Evolutionary conservation across 2,329 filamentous ascomycete species (phyloP), one percentile per base, ranked within the genome.

Genomic region (Colletotrichum chlorophyti): DNA sequence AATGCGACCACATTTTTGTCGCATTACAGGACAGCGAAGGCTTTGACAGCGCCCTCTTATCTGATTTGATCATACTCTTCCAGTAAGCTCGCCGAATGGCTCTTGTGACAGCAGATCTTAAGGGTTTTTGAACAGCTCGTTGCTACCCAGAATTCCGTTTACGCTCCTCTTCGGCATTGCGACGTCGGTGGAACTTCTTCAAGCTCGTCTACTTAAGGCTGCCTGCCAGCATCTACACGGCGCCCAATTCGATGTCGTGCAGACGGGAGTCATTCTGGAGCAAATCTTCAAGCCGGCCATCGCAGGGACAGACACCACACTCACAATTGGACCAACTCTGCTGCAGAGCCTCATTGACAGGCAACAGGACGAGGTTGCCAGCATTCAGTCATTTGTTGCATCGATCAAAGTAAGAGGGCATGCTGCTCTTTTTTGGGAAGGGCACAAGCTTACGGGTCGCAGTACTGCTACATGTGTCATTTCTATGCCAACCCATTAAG

Each of bases 401-500:
- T 87, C 88, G 10, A 66, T 93, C 3, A 90, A 90, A 79, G 87
- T 87, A 70, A 65, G 71, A 50, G 45, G 4, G 8, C 12, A 12
- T 3, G 14, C 9, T 34, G n/a, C 7, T 24, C 19, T 9, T 29
- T 41, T 8, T 14, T 21, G 5, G 23, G 17, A 5, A 38, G 8
- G n/a, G n/a, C n/a, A 14, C 14, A 24, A 27, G 17, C 61, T 67
- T 34, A 68, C 65, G 4, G 61, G 32, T 35, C 5, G 17, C 70
- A 91, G 83, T 95, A 94, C 73, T 86, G 88, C 1, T 92, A 93
- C 68, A 93, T 96, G 91, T 91, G 88, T 55, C 90, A 93, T 69
- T 94, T 91, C 68, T 94, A 91, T 65, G 89, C 89, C 34, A 94
- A 93, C 65, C 85, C 89, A 1, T 76, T 93, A 4, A 91, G 87